Conservation (phyloP, 208 protist species). For the Trypanosoma brucei region DNA sequence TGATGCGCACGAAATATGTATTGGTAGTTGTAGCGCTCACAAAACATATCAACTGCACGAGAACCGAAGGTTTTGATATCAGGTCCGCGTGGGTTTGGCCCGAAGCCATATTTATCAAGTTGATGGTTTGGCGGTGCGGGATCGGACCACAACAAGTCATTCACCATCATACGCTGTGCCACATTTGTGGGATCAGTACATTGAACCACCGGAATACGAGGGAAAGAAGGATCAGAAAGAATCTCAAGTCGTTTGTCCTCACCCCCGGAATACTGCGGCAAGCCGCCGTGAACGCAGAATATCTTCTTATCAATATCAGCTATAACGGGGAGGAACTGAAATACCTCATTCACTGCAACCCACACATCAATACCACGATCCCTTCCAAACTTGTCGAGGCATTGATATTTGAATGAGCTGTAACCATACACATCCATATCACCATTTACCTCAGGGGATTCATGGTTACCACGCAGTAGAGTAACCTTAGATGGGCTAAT, state of each 20-base stretch:
- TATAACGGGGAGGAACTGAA: conserved; percentile 90
- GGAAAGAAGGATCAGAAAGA: conserved; percentile 77
- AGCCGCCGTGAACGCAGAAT: conserved; percentile 93
- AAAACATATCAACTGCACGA: conserved; percentile 90
- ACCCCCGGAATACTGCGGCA: conserved; percentile 88
- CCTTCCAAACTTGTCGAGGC: conserved; percentile 85
- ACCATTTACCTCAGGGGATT: conserved; percentile 89
- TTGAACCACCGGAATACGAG: conserved; percentile 81
- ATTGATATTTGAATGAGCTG: conserved; percentile 91
- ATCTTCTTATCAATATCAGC: conserved; percentile 93
- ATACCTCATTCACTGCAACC: conserved; percentile 88
- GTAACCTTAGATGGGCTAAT: conserved; percentile 88
- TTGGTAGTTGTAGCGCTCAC: conserved; percentile 87
- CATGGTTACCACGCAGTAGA: conserved; percentile 91
- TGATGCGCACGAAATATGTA: conserved; percentile 94
- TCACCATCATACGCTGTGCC: conserved; percentile 86
- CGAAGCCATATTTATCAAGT: conserved; percentile 87
- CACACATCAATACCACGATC: conserved; percentile 85
- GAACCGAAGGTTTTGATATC: conserved; percentile 89
- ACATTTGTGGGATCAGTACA: conserved; percentile 81
- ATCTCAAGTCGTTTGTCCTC: conserved; percentile 86
- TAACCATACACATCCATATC: conserved; percentile 91
- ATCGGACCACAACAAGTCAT: conserved; percentile 89
- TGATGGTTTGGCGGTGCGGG: conserved; percentile 76
- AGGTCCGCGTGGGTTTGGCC: conserved; percentile 81